Evolutionary conservation across 1,284 basidiomycete species (phyloP), one percentile per base, ranked within the genome.

Genomic region (Ganoderma lucidum): DNA sequence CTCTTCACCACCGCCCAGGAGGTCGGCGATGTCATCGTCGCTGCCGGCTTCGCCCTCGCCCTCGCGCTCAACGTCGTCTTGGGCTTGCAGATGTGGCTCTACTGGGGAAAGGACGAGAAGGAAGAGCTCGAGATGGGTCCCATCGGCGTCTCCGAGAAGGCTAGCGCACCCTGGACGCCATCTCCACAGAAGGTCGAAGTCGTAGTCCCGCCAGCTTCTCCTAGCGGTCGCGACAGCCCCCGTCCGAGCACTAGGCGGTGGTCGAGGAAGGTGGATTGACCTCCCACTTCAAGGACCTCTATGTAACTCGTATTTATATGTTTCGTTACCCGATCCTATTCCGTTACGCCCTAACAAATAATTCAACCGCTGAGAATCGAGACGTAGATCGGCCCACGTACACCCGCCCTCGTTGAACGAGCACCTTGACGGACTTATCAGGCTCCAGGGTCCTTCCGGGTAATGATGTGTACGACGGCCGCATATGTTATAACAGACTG

Each of bases 1-100:
- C 82, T 98, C 19, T 98, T 96, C 83, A 98, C 96, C 1, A 97
- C 95, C 6, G 85, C 90, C 8, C 92, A 91, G 53, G 96, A 98
- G 80, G 91, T 97, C 68, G 89, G 90, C 66, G 96, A 98, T 80
- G 74, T 79, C 3, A 84, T 97, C 71, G 87, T 98, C 68, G 84
- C 90, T 44, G 91, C 93, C 62, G 93, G 94, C 51, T 98, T 96
- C 78, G 89, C 87, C 0, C 85, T 95, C 19, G 94, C 94, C 0
- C 87, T 96, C 0, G 69, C 89, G 12, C 84, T 98, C 19, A 98
- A 98, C 79, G 74, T 90, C 70, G 85, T 97, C 15, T 81, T 98
- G 23, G 96, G 92, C 0, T 78, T 83, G 6, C 96, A 98, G 82
- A 86, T 98, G 86, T 90, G 90, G 84, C 80, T 88, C 80, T 97